Base-by-base conservation (phyloP, 2,329 filamentous ascomycete genomes). In the Dothideomycetes sp. region DNA sequence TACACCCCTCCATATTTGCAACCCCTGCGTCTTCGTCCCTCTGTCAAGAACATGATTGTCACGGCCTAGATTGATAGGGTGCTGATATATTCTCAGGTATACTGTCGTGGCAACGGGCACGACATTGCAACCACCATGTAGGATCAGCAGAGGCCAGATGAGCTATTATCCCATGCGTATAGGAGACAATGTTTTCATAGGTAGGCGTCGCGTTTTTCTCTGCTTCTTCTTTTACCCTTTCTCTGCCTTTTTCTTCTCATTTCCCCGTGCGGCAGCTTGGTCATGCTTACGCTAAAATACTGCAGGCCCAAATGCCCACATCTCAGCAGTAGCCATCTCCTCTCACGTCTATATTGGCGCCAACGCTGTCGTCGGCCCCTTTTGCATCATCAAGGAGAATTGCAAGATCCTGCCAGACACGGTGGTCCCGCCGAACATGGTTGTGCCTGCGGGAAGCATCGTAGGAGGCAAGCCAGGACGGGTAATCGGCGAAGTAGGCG, bases 171-270 rank as follows among this genome's bases (percentile, higher is more conserved):
- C 88, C 7, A 79, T 96, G 51, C 85, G 91, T 45, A 83, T 98
- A 48, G 87, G 87, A 34, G 88, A 95, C 59, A 89, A 96, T 63
- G 88, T 95, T 47, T 95, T 89, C 61, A 74, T 98, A 36, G 88
- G 86, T 43, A 72, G 76, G 52, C n/a, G n/a, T n/a, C n/a, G n/a
- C n/a, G n/a, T n/a, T n/a, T n/a, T n/a, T n/a, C n/a, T 68, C 69
- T 16, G 5, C 22, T 27, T 27, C 22, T 12, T 27, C 12, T 12
- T 27, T 15, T 14, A 18, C 24, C 10, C 34, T n/a, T n/a, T n/a
- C n/a, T n/a, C 34, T 19, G 10, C 7, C 7, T 10, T 30, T 18
- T 10, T 14, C 22, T 27, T 22, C 12, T 19, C 10, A 22, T 22
- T 18, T 18, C 32, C 18, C 17, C 17, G 8, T 11, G 10, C 17